These are phyloP conservation scores for Vanrija pseudolonga DNA, from an alignment of 1,284 basidiomycete genomes.

Conservation along the genomic window DNA sequence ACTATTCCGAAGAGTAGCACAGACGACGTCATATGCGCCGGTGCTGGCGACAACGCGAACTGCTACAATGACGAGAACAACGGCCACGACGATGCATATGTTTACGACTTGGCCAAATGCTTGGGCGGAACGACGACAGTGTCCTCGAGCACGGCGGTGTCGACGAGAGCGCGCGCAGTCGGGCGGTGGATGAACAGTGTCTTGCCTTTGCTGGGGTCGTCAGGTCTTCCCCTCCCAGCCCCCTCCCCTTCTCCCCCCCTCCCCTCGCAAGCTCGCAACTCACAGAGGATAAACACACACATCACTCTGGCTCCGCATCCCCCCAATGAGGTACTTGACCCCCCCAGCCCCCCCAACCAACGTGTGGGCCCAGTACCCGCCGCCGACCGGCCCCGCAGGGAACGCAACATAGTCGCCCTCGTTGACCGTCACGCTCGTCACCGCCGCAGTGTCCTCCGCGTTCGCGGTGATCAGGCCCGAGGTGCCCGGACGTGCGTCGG, in stretches of 20 bases:
- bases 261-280: background rate
- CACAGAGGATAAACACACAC: constrained; percentile 29
- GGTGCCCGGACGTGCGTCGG: background rate
- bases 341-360: constrained; percentile 19
- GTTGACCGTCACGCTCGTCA: constrained; percentile 7
- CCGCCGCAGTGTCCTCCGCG: background rate
- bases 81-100: background rate
- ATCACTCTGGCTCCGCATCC: constrained; percentile 16
- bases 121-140: background rate
- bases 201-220: constrained; percentile 1
- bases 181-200: background rate
- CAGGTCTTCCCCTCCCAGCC: background rate
- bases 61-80: background rate
- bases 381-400: constrained; percentile 9
- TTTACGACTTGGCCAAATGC: too few species aligned
- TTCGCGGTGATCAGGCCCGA: background rate
- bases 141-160: too few species aligned
- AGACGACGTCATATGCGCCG: too few species aligned
- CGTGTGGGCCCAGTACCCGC: constrained; percentile 19
- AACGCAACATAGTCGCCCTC: constrained; percentile 28
- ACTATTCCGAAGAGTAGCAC: too few species aligned
- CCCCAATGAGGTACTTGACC: constrained; percentile 25
- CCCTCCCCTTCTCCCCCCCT: background rate
- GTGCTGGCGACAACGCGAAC: too few species aligned
- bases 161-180: too few species aligned